These are phyloP conservation scores for Hyaloperonospora brassicae DNA, from an alignment of 352 stramenopile species.

Conservation along the genomic window DNA sequence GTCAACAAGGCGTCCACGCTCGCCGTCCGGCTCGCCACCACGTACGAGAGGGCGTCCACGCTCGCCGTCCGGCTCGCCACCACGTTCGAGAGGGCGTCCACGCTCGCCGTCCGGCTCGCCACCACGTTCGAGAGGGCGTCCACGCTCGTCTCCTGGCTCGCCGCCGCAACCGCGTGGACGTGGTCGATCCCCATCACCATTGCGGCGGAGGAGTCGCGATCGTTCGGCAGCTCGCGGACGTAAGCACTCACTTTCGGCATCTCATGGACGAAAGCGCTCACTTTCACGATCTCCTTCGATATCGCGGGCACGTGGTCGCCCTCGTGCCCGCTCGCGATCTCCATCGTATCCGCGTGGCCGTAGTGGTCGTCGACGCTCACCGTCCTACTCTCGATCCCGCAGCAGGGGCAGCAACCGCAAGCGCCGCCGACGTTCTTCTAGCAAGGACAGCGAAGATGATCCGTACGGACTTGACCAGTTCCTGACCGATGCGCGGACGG, in stretches of 20 bases:
- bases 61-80: not conserved
- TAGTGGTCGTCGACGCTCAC: slow-evolving; percentile 20
- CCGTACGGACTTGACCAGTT: slow-evolving; percentile 84
- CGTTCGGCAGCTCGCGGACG: slow-evolving; percentile 17
- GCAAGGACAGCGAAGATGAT: slow-evolving; percentile 55
- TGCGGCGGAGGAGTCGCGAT: slow-evolving; percentile 13
- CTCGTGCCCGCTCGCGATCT: slow-evolving; percentile 24
- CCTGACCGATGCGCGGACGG: slow-evolving; percentile 61
- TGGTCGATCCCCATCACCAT: slow-evolving; percentile 16
- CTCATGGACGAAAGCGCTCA: slow-evolving; percentile 20
- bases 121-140: not conserved
- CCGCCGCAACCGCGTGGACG: slow-evolving; percentile 19
- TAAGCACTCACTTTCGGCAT: slow-evolving; percentile 17
- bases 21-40: slow-evolving; percentile 20
- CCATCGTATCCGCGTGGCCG: slow-evolving; percentile 23
- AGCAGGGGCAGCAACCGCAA: slow-evolving; percentile 41
- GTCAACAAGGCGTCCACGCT: not conserved
- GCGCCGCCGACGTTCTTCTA: slow-evolving; percentile 35
- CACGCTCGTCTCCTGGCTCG: slow-evolving; percentile 24
- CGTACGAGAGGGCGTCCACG: slow-evolving; percentile 16
- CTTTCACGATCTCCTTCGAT: slow-evolving; percentile 18
- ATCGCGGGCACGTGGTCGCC: slow-evolving; percentile 16
- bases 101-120: slow-evolving; percentile 7
- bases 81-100: not conserved
- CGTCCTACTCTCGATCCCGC: slow-evolving; percentile 33